Conservation (phyloP, 2,329 filamentous ascomycete genomes). For the Raffaelea ambrosiae region DNA sequence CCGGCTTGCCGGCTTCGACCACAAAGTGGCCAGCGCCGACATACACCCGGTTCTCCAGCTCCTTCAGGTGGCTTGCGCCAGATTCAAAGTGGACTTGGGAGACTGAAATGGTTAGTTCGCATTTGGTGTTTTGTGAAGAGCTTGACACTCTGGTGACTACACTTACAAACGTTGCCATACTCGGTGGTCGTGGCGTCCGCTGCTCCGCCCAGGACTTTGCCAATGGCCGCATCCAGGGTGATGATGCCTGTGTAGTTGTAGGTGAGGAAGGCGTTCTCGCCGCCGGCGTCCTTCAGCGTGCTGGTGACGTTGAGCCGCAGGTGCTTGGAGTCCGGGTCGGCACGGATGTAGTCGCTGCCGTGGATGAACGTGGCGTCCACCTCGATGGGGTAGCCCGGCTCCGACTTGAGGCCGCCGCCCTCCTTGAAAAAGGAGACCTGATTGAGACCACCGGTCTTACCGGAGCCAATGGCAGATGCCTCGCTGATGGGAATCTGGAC, state of each 20-base stretch:
- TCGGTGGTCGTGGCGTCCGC: constrained; percentile 26
- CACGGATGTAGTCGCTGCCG: constrained; percentile 32
- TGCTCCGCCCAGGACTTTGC: constrained; percentile 24
- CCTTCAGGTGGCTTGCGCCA: constrained; percentile 23
- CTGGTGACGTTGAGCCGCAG: constrained; percentile 31
- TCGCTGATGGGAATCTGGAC: constrained; percentile 20
- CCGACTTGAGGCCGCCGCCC: constrained; percentile 24
- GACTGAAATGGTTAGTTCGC: constrained; percentile 17
- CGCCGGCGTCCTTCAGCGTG: constrained; percentile 22
- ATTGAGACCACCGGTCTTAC: constrained; percentile 20
- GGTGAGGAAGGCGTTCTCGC: constrained; percentile 22
- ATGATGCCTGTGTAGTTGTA: constrained; percentile 31
- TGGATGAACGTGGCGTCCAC: constrained; percentile 28
- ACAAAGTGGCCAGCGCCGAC: constrained; percentile 32
- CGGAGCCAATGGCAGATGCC: constrained; percentile 19
- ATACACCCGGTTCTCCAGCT: constrained; percentile 29
- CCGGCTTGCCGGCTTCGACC: constrained; percentile 27
- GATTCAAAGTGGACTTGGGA: constrained; percentile 29
- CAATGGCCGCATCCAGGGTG: constrained; percentile 18
- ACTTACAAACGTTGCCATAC: constrained; percentile 30
- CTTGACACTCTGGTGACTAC: not conserved
- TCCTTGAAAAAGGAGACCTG: constrained; percentile 19
- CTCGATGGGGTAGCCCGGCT: constrained; percentile 26
- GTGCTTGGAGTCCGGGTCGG: constrained; percentile 24
- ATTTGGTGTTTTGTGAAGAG: not conserved